Percentiles rank a stretch among this genome's conserved stretches.
phyloP scores from a whole-genome alignment of 495 filamentous ascomycete species.

The Xylaria telfairii region DNA sequence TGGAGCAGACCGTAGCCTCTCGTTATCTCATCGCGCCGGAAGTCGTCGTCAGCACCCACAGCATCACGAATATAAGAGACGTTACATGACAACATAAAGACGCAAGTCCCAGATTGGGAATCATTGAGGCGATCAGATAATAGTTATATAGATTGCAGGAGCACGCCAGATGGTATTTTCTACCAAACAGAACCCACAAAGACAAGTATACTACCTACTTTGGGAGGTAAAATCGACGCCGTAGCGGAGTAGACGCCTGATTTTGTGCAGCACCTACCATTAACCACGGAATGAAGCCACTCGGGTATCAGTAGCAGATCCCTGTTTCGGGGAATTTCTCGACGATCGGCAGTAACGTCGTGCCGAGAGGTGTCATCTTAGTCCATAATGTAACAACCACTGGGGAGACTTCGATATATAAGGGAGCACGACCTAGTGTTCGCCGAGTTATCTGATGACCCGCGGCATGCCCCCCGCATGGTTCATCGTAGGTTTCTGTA shows the following conservation, averaged over 20 bases:
- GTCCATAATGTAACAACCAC: conserved; percentile 10
- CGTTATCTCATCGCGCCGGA: neutral
- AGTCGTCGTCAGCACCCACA: neutral
- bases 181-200: neutral
- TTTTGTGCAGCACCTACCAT: conserved; percentile 4
- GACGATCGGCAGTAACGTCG: conserved; percentile 25
- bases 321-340: conserved; percentile 17
- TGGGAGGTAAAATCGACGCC: conserved; percentile 11
- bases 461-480: conserved; percentile 6
- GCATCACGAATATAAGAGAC: conserved; percentile 10
- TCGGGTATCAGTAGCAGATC: conserved; percentile 16
- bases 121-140: conserved; percentile 18
- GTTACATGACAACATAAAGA: conserved; percentile 25
- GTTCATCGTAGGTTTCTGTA: neutral
- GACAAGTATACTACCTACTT: conserved; percentile 4
- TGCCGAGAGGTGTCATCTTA: conserved; percentile 24
- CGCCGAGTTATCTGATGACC: neutral
- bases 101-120: conserved; percentile 2
- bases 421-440: conserved; percentile 5
- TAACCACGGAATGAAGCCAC: neutral
- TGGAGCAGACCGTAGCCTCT: neutral
- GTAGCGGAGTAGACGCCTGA: neutral
- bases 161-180: neutral
- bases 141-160: neutral
- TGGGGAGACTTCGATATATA: neutral